Percentiles rank a stretch among this genome's conserved stretches.
phyloP scores from a whole-genome alignment of 352 stramenopile species.

The Globisporangium paddicum region DNA sequence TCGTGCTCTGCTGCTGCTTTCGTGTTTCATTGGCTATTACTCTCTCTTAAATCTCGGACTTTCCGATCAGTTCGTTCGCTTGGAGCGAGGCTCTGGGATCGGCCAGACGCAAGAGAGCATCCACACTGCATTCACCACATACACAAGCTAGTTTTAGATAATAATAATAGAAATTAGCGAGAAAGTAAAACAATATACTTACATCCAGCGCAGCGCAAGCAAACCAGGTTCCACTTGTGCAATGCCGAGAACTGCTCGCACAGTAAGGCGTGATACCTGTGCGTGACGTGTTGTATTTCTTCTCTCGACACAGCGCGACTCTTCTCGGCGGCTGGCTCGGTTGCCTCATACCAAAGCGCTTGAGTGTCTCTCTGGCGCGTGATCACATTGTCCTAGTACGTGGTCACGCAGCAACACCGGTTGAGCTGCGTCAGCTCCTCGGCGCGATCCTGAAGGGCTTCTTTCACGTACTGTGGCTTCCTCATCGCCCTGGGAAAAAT shows the following conservation, averaged over 20 bases:
- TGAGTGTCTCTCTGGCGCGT: background rate
- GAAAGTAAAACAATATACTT: background rate
- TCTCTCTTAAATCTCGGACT: no score
- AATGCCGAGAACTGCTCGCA: no score
- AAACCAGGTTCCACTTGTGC: background rate
- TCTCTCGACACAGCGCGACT: no score
- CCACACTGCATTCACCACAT: background rate
- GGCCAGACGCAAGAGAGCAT: background rate
- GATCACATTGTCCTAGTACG: background rate
- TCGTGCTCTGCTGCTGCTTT: no score
- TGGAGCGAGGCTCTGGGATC: background rate
- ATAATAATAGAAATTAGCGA: background rate
- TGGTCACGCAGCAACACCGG: background rate
- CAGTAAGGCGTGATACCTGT: no score
- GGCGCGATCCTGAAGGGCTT: background rate
- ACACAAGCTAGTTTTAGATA: background rate
- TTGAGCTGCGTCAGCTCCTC: background rate
- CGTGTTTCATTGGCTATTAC: no score
- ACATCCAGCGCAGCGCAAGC: background rate
- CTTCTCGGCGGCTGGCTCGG: no score
- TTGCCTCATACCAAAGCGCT: background rate
- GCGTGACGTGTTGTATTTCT: no score
- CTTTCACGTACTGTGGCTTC: background rate
- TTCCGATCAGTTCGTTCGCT: background rate
- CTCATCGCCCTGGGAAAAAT: background rate